These are phyloP conservation scores for Nigrospora osmanthi DNA, from an alignment of 2,329 filamentous ascomycete species.

Conservation along the genomic window DNA sequence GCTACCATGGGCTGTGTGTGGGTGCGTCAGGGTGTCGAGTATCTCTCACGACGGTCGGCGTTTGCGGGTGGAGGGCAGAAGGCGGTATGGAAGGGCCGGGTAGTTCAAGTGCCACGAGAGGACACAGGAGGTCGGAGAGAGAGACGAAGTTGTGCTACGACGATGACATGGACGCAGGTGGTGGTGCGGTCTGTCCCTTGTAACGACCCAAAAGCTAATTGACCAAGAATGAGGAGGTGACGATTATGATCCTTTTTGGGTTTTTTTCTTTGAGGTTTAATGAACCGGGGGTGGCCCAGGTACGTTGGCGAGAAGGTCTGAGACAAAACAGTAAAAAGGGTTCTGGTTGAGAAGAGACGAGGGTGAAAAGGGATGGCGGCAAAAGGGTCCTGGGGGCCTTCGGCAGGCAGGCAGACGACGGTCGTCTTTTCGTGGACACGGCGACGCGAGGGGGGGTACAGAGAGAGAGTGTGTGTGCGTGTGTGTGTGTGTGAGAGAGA, in stretches of 20 bases:
- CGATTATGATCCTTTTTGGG: neutral
- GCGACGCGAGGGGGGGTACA: neutral
- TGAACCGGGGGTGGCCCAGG: neutral
- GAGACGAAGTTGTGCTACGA: conserved; percentile 14
- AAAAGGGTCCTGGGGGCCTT: neutral
- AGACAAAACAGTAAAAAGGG: conserved; percentile 2
- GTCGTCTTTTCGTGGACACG: too few species aligned
- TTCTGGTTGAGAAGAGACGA: conserved; percentile 1
- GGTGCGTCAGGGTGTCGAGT: conserved; percentile 12
- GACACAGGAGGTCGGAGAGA: conserved; percentile 6
- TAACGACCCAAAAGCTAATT: conserved; percentile 2
- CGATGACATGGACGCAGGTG: conserved; percentile 4
- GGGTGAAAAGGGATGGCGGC: conserved; percentile 3
- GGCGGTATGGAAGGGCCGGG: conserved; percentile 7
- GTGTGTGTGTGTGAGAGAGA: too few species aligned
- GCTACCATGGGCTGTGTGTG: conserved; percentile 32
- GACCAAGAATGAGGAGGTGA: neutral
- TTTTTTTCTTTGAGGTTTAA: neutral
- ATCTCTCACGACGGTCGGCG: conserved; percentile 16
- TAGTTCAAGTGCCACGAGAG: conserved; percentile 16
- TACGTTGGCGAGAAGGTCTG: neutral
- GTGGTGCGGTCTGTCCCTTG: conserved; percentile 1
- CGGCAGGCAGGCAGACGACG: neutral
- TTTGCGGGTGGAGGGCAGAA: conserved; percentile 3
- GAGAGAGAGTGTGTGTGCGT: too few species aligned